Conservation (phyloP, 2,329 filamentous ascomycete genomes). For the Botrytis porri region DNA sequence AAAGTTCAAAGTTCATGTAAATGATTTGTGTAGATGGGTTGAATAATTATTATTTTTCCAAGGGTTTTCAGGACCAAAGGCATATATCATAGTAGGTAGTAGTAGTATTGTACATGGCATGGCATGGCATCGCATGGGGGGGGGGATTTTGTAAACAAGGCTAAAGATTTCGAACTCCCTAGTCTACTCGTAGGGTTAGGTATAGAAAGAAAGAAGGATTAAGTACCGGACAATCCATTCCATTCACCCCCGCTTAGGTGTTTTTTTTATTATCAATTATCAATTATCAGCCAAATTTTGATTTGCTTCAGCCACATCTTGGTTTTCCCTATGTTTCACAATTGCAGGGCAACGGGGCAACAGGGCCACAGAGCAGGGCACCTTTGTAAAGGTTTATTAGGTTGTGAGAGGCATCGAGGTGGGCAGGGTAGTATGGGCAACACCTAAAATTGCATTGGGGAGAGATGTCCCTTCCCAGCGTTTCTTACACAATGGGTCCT, state of each 20-base stretch:
- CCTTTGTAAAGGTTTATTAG: neutral
- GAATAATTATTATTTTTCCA: constrained; percentile 1
- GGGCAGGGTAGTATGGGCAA: neutral
- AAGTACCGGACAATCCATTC: neutral
- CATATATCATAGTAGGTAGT: neutral
- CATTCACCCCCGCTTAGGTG: neutral
- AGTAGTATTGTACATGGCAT: neutral
- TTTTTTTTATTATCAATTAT: too few relatives aligned
- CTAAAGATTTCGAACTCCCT: constrained; percentile 4
- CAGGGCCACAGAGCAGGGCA: neutral
- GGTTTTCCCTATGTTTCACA: neutral
- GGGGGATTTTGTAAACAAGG: neutral
- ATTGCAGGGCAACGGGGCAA: neutral
- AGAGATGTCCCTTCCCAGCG: neutral
- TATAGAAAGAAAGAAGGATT: neutral
- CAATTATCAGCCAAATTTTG: neutral
- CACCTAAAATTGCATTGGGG: neutral
- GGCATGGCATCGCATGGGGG: neutral
- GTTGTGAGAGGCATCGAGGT: neutral
- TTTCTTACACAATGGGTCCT: neutral
- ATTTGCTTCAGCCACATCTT: constrained; percentile 2
- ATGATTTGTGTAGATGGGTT: neutral
- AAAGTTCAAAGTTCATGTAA: neutral
- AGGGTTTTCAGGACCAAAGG: neutral
- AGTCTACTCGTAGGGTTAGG: neutral